Percentiles rank a stretch among this genome's conserved stretches.
Evolutionary conservation across 257 asterid species (phyloP).

Genomic region (Primulina eburnea): DNA sequence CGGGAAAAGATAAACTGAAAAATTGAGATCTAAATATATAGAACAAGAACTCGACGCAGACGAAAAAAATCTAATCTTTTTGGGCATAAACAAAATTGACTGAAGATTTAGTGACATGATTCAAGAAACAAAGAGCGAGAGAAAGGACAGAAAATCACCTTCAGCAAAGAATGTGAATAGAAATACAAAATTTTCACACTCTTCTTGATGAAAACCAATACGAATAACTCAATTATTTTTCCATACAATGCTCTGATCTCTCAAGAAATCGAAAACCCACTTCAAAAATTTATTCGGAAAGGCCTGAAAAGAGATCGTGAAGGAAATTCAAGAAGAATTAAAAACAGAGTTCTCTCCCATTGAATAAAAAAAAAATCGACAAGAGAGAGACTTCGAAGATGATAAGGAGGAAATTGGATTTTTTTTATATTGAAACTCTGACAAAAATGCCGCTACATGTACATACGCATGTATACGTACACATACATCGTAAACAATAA

Average conservation of each 20-base stretch:
- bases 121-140: neutral
- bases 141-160: constrained; percentile 17
- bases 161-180: neutral
- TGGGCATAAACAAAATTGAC: neutral
- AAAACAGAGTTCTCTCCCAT: neutral
- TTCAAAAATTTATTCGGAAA: neutral
- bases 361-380: neutral
- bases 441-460: neutral
- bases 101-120: neutral
- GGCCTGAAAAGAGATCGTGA: neutral
- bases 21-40: neutral
- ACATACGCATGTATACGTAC: too few species aligned
- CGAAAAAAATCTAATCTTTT: neutral
- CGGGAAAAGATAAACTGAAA: neutral
- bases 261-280: constrained; percentile 5
- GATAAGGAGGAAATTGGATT: neutral
- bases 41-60: neutral
- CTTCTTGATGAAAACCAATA: neutral
- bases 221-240: constrained; percentile 1
- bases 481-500: neutral
- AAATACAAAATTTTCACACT: neutral
- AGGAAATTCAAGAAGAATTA: neutral
- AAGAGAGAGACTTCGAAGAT: neutral
- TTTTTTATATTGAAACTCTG: neutral
- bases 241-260: constrained; percentile 1